These are phyloP conservation scores for Fraxinus albicans DNA, from an alignment of 305 asterid species.

Conservation along the genomic window DNA sequence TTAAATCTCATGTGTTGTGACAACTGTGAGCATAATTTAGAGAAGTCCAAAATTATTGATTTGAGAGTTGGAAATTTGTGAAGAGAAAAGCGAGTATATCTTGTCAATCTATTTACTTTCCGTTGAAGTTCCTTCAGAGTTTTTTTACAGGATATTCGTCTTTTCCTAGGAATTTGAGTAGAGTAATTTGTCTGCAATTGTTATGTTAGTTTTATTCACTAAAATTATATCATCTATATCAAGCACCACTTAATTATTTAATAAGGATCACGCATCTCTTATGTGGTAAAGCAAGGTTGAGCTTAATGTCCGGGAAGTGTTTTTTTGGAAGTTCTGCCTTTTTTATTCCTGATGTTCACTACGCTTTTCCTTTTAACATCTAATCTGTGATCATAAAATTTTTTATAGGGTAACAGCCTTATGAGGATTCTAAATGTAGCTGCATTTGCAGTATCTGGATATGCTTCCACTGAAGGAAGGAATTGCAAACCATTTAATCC, in stretches of 20 bases:
- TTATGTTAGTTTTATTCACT: not conserved
- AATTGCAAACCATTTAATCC: slow-evolving; percentile 98
- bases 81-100: not conserved
- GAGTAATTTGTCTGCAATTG: slow-evolving; percentile 7
- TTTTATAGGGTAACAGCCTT: slow-evolving; percentile 81
- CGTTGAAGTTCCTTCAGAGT: not conserved
- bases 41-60: not conserved
- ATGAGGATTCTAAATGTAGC: slow-evolving; percentile 96
- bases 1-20: not conserved
- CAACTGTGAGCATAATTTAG: not conserved
- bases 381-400: slow-evolving; percentile 29
- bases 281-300: not conserved
- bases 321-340: not conserved
- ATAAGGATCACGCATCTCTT: not conserved
- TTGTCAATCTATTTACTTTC: not conserved
- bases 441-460: slow-evolving; percentile 98
- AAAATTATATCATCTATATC: not conserved
- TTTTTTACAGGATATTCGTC: not conserved
- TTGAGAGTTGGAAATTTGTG: not conserved
- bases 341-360: slow-evolving; percentile 8
- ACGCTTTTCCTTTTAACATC: slow-evolving; percentile 20
- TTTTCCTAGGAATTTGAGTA: slow-evolving; percentile 13
- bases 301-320: not conserved
- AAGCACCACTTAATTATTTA: not conserved
- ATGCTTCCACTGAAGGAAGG: slow-evolving; percentile 95